Conservation (phyloP, 1,284 basidiomycete species). For the Apiotrichum akiyoshidainum region DNA sequence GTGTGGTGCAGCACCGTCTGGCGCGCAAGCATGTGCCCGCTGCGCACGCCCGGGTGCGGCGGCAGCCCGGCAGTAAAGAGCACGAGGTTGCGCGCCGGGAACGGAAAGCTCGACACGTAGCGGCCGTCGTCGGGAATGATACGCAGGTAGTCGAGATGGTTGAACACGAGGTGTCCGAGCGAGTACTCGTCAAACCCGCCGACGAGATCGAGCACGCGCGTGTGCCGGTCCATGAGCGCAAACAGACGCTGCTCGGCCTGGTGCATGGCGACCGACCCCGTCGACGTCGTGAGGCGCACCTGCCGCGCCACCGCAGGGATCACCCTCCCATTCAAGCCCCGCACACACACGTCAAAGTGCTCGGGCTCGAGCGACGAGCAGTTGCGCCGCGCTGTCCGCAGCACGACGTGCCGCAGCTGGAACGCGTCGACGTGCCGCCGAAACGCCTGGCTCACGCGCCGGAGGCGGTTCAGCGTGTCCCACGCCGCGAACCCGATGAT, state of each 20-base stretch:
- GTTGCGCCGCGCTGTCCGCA: background rate
- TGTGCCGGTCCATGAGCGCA: background rate
- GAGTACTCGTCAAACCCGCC: background rate
- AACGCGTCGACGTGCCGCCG: background rate
- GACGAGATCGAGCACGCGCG: background rate
- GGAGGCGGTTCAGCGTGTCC: background rate
- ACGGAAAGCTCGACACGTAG: conserved; percentile 1
- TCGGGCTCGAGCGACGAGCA: background rate
- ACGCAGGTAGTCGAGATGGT: background rate
- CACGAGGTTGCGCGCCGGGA: background rate
- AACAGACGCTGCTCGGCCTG: background rate
- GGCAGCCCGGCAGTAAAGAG: background rate
- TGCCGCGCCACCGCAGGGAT: background rate
- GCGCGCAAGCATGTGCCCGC: no score
- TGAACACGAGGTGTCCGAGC: background rate
- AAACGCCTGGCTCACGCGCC: background rate
- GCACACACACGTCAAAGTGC: background rate
- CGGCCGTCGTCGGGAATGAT: background rate
- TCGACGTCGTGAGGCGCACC: background rate
- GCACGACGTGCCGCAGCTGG: background rate
- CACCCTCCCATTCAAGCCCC: background rate
- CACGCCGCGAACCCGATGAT: background rate
- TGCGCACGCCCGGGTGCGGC: background rate
- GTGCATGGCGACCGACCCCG: background rate
- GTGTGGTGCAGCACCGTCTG: background rate